These are phyloP conservation scores for Cyanidium caldarium DNA, from an alignment of 23 red algal genomes.

Conservation along the genomic window DNA sequence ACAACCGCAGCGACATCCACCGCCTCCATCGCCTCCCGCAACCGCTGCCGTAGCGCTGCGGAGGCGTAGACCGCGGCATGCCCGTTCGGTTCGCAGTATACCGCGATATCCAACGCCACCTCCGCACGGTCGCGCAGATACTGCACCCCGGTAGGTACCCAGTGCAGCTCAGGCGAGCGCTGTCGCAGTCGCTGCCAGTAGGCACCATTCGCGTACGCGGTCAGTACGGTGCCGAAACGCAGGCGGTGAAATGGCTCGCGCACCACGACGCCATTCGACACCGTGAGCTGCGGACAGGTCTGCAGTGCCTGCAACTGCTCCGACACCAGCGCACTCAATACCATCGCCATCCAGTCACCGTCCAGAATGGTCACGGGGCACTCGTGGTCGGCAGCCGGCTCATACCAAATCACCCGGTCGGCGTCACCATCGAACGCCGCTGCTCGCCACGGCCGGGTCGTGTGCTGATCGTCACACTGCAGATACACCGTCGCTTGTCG, in stretches of 20 bases:
- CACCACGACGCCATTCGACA: neutral
- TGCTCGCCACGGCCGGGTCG: no score
- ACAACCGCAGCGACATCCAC: neutral
- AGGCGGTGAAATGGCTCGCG: neutral
- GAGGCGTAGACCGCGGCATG: neutral
- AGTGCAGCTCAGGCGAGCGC: neutral
- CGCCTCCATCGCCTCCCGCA: neutral
- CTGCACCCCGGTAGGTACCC: neutral
- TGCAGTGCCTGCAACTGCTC: no score
- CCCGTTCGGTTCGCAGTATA: neutral
- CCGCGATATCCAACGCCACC: neutral
- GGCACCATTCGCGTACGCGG: neutral
- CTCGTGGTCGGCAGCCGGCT: neutral
- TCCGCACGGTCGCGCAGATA: neutral
- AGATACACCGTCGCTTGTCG: no score
- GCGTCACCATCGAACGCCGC: neutral
- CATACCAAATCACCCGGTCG: neutral
- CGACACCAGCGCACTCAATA: neutral
- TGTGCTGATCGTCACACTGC: no score
- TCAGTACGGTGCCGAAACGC: neutral
- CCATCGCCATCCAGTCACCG: neutral
- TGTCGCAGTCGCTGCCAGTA: neutral
- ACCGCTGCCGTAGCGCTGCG: neutral
- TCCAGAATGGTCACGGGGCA: neutral
- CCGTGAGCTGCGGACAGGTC: neutral